Base-by-base conservation (phyloP, 495 filamentous ascomycete genomes). In the Podospora pseudopauciseta region DNA sequence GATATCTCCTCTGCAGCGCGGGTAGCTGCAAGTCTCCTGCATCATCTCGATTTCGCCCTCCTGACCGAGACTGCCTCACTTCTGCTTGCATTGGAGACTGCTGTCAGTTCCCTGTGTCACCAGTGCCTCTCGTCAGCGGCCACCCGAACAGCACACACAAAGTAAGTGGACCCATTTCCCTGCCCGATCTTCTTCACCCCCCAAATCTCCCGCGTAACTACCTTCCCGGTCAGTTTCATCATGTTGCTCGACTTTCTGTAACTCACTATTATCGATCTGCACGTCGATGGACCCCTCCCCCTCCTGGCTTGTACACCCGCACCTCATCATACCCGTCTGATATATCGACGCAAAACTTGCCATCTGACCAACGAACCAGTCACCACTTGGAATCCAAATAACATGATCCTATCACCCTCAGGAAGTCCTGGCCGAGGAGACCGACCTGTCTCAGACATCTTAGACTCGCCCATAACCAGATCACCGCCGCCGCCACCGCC, bases 361-460 rank as follows among this genome's bases (percentile, higher is more conserved):
- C 23, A 26, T 26, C 55, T 58, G 5, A 58, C n/a, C 55, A 18
- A 18, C 55, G 4, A 18, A 26, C 23, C 55, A 58, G n/a, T 18
- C 28, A 13, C 28, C 9, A 44, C 16, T 53, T 28, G 4, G 18
- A 32, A 32, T 63, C 28, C 4, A 4, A 3, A 18, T 15, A 68
- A 39, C 26, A 71, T 73, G 68, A 18, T 20, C 18, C 54, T 64
- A 20, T 70, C 65, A 13, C 62, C 67, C 15, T 58, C 66, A 20
- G 66, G 55, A 13, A 70, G 30, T 53, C 26, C 60, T 30, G 61
- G 63, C n/a, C 60, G 63, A 28, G 26, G 19, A 49, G 65, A 54
- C 20, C 68, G 70, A 16, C 66, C 67, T 20, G 27, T 19, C 49
- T 68, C 69, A 16, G 60, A 63, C 49, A 15, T 30, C 28, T 23